Conservation (phyloP, 176 grass and related monocot genomes). For the Alopecurus myosuroides region DNA sequence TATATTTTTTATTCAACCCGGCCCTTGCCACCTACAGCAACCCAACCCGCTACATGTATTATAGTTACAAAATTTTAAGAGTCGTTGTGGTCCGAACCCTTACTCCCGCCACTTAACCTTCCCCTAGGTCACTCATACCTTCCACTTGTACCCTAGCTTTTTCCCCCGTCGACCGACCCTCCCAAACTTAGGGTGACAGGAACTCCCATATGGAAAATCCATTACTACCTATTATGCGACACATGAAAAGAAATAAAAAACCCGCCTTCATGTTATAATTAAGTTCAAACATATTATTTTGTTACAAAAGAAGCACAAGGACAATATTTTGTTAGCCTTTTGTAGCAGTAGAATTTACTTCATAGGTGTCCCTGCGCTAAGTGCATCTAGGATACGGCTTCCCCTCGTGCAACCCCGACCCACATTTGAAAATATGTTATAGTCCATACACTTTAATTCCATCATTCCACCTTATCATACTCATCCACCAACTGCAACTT, state of each 20-base stretch:
- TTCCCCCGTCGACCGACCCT: too few species aligned
- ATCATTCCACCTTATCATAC: background rate
- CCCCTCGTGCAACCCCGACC: background rate
- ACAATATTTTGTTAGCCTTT: background rate
- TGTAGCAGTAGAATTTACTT: background rate
- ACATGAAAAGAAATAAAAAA: background rate
- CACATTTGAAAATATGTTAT: background rate
- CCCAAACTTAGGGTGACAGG: too few species aligned
- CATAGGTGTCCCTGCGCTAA: background rate
- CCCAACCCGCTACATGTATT: too few species aligned
- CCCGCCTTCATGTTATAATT: background rate
- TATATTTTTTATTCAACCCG: too few species aligned
- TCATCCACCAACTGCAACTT: too few species aligned
- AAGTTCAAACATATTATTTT: background rate
- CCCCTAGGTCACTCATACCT: too few species aligned
- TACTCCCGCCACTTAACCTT: too few species aligned
- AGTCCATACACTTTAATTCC: background rate
- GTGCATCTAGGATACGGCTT: background rate
- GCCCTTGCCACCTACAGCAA: too few species aligned
- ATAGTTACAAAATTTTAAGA: too few species aligned
- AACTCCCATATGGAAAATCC: too few species aligned
- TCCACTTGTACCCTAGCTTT: too few species aligned
- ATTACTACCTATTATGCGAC: background rate
- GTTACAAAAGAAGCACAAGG: background rate
- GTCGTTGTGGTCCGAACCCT: too few species aligned